phyloP scores from a whole-genome alignment of 768 basidiomycete species.

The Butyriboletus loyo region DNA sequence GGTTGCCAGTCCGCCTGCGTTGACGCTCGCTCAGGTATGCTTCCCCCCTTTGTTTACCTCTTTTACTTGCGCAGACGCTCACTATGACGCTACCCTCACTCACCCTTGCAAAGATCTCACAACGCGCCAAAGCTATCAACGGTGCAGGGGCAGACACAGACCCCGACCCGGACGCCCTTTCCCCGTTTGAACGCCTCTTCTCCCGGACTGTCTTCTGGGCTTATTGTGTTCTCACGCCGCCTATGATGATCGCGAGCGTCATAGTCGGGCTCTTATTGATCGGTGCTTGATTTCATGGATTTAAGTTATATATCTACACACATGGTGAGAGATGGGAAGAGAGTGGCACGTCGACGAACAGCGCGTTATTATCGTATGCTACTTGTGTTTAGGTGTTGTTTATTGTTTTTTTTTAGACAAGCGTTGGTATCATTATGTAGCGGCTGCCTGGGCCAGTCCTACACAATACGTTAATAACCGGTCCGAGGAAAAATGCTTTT shows the following conservation, averaged over 20 bases:
- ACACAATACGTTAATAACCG: no score
- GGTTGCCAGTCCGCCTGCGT: conserved; percentile 77
- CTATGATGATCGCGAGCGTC: conserved; percentile 74
- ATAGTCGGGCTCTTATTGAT: conserved; percentile 67
- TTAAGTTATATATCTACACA: neutral
- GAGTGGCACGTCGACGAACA: no score
- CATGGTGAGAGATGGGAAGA: no score
- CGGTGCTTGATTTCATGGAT: conserved; percentile 31
- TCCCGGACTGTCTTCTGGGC: conserved; percentile 92
- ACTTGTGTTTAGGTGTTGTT: no score
- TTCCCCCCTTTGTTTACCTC: neutral
- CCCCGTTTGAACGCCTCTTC: conserved; percentile 79
- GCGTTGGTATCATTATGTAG: no score
- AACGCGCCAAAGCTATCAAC: conserved; percentile 1
- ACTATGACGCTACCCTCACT: neutral
- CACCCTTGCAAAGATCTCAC: conserved; percentile 16
- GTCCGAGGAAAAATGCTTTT: no score
- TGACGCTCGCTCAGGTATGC: conserved; percentile 60
- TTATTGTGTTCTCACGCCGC: conserved; percentile 86
- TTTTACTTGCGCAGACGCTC: neutral
- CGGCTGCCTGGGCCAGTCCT: no score
- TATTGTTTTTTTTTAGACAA: no score
- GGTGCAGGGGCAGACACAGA: neutral
- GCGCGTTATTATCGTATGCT: no score
- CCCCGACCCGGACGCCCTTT: conserved; percentile 1